phyloP scores from a whole-genome alignment of 2,329 filamentous ascomycete genomes.

The Dactylellina cionopaga region DNA sequence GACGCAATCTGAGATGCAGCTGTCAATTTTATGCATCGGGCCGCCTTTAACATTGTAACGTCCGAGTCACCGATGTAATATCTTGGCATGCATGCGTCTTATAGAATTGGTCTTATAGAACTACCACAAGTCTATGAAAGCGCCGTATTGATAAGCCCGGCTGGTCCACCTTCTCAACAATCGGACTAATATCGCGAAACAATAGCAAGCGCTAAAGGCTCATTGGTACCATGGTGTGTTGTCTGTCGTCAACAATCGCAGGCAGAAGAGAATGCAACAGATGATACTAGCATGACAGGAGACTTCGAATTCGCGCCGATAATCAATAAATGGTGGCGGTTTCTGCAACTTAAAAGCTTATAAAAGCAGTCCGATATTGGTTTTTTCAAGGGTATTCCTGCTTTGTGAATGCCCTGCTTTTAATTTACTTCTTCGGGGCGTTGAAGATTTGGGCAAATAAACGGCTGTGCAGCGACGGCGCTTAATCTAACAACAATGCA shows the following conservation, averaged over 20 bases:
- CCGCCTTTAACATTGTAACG: not conserved
- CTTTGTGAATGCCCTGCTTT: constrained; percentile 26
- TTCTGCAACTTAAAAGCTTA: not conserved
- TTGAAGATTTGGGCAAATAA: constrained; percentile 21
- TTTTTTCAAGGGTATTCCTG: constrained; percentile 26
- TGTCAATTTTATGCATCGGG: not conserved
- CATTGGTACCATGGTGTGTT: not conserved
- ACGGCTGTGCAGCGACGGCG: constrained; percentile 29
- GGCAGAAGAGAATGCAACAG: no score
- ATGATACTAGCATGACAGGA: not conserved
- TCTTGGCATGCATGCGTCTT: no score
- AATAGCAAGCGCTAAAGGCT: not conserved
- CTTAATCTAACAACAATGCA: constrained; percentile 51
- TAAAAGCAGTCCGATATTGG: constrained; percentile 29
- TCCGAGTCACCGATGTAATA: not conserved
- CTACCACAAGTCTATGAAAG: not conserved
- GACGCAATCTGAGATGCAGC: not conserved
- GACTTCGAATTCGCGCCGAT: constrained; percentile 27
- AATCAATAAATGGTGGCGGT: constrained; percentile 13
- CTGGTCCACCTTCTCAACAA: no score
- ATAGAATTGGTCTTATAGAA: not conserved
- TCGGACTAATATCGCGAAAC: no score
- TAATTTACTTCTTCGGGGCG: constrained; percentile 7
- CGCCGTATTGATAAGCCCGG: no score
- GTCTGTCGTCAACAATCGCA: not conserved